Evolutionary conservation across 129 eudicot genomes (phyloP), one percentile per base, ranked within the genome.

Genomic region (Chrysanthemum lavandulifolium): DNA sequence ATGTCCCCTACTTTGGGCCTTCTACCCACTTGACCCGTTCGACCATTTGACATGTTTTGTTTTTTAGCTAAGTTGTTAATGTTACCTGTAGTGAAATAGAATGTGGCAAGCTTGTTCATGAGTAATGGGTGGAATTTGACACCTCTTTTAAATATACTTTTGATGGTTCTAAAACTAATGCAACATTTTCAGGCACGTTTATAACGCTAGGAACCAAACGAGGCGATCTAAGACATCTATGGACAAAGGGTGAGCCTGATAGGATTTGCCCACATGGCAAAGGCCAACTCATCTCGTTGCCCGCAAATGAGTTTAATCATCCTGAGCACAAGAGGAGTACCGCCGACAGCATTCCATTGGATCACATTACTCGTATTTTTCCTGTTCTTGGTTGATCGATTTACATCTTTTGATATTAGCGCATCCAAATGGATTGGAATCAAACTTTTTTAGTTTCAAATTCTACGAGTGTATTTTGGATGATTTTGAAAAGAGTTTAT

Each of bases 231-330:
- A 78, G 84, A 89, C 84, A 86, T 71, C 74, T 90, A 47, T 94
- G 98, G 98, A 74, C 85, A 7, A 82, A 77, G 78, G 97, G 97
- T 13, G 86, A 80, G 65, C 97, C 98, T 0, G 86, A 86, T n/a
- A 73, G 89, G 73, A 83, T 86, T 51, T 94, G 98, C 67, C 96
- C 98, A 0, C 98, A 94, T 67, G 87, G 84, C 13, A 81, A 80
- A 71, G 87, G 89, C 14, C 89, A 86, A 76, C 84, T 90, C 29
- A 83, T 90, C 27, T 69, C 77, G 29, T 76, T 94, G 63, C 93
- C 97, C 3, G 59, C 29, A 23, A 94, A 58, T 21, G 93, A 87
- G 83, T 90, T 86, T 74, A 90, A 90, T 86, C 85, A 86, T 84
- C 97, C 98, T 6, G 96, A 87, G 73, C 84, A 90, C 57, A 94